Evolutionary conservation across 805 yeast genomes (phyloP), one percentile per base, ranked within the genome.

Genomic region (Jamesozyma gamospora): DNA sequence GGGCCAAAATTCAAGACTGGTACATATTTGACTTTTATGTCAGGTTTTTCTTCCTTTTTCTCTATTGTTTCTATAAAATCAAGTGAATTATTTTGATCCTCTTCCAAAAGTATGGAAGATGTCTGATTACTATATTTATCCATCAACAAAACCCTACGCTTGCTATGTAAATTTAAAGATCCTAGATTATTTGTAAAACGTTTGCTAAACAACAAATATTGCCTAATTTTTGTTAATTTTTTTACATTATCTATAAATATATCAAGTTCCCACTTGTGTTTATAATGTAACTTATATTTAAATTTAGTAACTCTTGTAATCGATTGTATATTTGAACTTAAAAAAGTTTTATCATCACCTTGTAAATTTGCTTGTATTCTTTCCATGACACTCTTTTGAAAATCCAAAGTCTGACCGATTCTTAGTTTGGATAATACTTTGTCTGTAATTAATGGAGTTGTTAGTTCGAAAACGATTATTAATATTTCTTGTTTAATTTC

Each of bases 251-350:
- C 51, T 21, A 60, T 45, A 36, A 50, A 50, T 11, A 60, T 54
- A 26, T 58, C 58, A 8, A 58, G 36, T 32, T 52, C 56, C 64
- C 64, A 60, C 29, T 54, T 49, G 1, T 47, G 39, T 30, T 50
- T 47, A 41, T 48, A 60, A 38, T 43, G 50, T 18, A 58, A 34
- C 30, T 49, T 53, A 37, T 53, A 56, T 35, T 48, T 52, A 27
- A 43, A 45, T 30, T 53, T 56, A 5, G 52, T 45, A 8, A 51
- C 26, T 38, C 60, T 48, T 10, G 56, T 51, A n/a, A 58, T 44
- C 4, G 53, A 45, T 7, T 41, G 38, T 8, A 57, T 42, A 35
- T 47, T 50, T 4, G 52, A 47, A 12, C 42, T 29, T 9, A 46
- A 10, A 3, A 35, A 28, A n/a, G 25, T 16, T 8, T 21, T 34